Base-by-base conservation (phyloP, 2,329 filamentous ascomycete genomes). In the Aureobasidium zeae region DNA sequence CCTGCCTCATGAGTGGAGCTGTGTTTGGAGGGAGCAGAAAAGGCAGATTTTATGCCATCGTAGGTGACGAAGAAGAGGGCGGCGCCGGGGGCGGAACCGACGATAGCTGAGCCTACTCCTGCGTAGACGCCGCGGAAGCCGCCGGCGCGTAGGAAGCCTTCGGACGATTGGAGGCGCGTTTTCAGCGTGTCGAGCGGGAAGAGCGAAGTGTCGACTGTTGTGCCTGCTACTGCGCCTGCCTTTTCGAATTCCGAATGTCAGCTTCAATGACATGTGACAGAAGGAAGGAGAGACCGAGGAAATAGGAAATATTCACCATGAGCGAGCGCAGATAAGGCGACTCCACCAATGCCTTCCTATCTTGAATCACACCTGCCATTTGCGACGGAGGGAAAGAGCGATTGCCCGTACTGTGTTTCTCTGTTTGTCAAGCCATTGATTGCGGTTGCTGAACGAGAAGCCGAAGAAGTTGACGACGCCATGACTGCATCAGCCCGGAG, bases 121-220 rank as follows among this genome's bases (percentile, higher is more conserved):
- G 85, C 82, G 70, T 98, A 98, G 55, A 96, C 86, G 49, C 89
- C 88, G 37, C 74, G 75, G 73, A 96, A 88, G 57, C 89, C 89
- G 59, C 91, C 89, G 2, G 81, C 80, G 45, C 83, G 73, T 58
- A 86, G 78, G 70, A 94, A 87, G 62, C 82, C 79, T 45, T 73
- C 62, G 35, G 76, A 76, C 51, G 87, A 86, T 69, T 98, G 91
- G 5, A 98, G 85, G 12, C 91, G 87, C 31, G 93, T 98, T 69
- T 98, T 98, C 60, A 98, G 81, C 0, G 91, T 98, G 74, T 98
- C 93, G 72, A 98, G 86, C 1, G 91, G 91, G 71, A 85, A 98
- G 60, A 98, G 85, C 45, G 87, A 87, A 57, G 94, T 81, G 75
- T 98, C 91, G 64, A 96, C 91, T 11, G 88, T 94, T 35, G 91